A percentile compares a stretch with the other conserved stretches of the same genome.
These are phyloP conservation scores for Dichomitus squalens DNA, from an alignment of 1,284 basidiomycete genomes.

Conservation along the genomic window DNA sequence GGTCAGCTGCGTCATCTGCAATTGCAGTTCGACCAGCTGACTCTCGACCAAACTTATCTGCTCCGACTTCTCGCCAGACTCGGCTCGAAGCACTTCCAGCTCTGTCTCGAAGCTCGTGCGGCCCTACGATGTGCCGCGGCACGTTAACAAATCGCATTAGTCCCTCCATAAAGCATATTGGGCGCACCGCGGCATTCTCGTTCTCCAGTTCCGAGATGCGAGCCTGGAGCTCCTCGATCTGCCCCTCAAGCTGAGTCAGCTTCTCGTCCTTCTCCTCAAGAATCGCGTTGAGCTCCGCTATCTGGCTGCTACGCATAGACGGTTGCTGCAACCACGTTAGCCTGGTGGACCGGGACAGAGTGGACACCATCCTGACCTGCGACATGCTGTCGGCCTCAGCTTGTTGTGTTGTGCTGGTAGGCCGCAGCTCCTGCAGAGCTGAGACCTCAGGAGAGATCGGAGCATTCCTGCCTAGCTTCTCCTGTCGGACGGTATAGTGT, in stretches of 20 bases:
- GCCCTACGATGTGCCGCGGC: background rate
- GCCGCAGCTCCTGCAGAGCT: conserved; percentile 12
- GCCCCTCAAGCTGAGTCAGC: conserved; percentile 15
- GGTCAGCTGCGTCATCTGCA: conserved; percentile 15
- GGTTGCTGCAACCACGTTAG: background rate
- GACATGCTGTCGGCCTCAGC: conserved; percentile 30
- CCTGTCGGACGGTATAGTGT: background rate
- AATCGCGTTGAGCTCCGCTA: conserved; percentile 16
- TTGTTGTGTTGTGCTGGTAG: conserved; percentile 27
- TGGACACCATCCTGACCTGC: conserved; percentile 10
- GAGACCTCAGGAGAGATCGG: conserved; percentile 6
- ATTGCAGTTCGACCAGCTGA: conserved; percentile 20
- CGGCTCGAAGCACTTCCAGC: conserved; percentile 7
- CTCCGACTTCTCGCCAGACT: conserved; percentile 16
- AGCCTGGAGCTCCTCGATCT: conserved; percentile 14
- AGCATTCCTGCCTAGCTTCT: background rate
- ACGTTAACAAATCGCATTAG: background rate
- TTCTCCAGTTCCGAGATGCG: conserved; percentile 7
- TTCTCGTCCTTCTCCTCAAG: conserved; percentile 24
- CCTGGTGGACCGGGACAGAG: background rate
- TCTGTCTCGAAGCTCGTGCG: conserved; percentile 6
- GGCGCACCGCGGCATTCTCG: conserved; percentile 11
- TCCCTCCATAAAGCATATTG: background rate
- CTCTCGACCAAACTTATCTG: conserved; percentile 20
- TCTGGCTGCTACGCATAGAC: conserved; percentile 8